Conservation (phyloP, 2,329 filamentous ascomycete species). For the Metarhizium sp. region DNA sequence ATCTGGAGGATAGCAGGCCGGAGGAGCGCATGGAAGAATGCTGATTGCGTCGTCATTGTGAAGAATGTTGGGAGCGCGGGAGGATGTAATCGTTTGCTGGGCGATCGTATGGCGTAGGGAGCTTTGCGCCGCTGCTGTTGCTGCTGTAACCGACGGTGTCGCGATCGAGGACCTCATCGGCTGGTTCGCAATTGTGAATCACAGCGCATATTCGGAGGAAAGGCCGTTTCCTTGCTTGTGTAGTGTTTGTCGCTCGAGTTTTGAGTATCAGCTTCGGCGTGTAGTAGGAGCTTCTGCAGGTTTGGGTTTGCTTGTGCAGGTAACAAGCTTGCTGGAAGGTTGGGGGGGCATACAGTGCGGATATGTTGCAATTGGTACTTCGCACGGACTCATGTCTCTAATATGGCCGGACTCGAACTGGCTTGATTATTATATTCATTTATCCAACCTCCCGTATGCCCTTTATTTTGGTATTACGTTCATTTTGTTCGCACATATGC, state of each 20-base stretch:
- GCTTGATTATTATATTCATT: neutral
- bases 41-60: constrained; percentile 35
- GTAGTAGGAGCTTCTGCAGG: neutral
- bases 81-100: neutral
- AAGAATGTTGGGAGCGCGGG: neutral
- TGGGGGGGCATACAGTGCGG: neutral
- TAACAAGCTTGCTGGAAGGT: neutral
- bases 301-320: neutral
- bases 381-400: neutral
- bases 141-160: constrained; percentile 17
- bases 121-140: constrained; percentile 4
- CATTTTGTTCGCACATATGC: neutral
- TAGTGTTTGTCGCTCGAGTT: neutral
- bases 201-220: constrained; percentile 19
- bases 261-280: neutral
- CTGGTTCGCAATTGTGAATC: constrained; percentile 12
- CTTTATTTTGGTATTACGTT: neutral
- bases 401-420: neutral
- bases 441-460: neutral
- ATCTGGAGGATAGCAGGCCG: constrained; percentile 85
- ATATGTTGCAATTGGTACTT: neutral
- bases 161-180: constrained; percentile 21
- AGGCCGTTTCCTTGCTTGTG: neutral
- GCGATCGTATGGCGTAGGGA: neutral
- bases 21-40: constrained; percentile 64